These are phyloP conservation scores for Onygenales sp. DNA, from an alignment of 2,329 filamentous ascomycete genomes.

Conservation along the genomic window DNA sequence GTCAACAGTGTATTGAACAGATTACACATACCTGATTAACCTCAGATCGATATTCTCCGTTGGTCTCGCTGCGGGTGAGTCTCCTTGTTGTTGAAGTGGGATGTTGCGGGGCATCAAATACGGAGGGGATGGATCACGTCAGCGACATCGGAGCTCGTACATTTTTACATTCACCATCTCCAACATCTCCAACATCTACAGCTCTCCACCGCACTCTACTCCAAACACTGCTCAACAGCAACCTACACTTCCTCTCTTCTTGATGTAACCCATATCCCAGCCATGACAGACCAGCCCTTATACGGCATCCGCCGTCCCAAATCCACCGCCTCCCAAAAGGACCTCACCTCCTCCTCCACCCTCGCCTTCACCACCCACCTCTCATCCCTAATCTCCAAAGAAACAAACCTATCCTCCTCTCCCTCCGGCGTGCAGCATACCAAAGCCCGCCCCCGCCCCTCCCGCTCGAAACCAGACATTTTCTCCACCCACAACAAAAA, in stretches of 20 bases:
- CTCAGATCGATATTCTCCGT: slow-evolving; percentile 1
- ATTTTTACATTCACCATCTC: neutral
- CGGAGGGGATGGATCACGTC: neutral
- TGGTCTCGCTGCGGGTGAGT: neutral
- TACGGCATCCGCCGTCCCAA: slow-evolving; percentile 69
- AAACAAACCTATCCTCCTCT: slow-evolving; percentile 13
- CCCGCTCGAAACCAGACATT: slow-evolving; percentile 55
- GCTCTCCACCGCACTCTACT: neutral
- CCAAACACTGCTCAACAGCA: neutral
- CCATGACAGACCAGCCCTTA: slow-evolving; percentile 33
- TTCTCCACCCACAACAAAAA: slow-evolving; percentile 59
- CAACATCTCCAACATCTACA: neutral
- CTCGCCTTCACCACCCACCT: slow-evolving; percentile 86
- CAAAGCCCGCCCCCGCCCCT: slow-evolving; percentile 31
- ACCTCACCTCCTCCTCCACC: slow-evolving; percentile 59
- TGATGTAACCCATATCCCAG: neutral
- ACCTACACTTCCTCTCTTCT: neutral
- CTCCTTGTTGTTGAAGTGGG: neutral
- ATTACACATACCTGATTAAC: neutral
- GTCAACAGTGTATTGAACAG: too few species aligned
- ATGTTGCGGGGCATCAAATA: slow-evolving; percentile 1
- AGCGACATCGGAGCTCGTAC: neutral
- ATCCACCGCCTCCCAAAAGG: slow-evolving; percentile 48
- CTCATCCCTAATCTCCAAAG: slow-evolving; percentile 63
- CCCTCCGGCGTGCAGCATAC: slow-evolving; percentile 35